Evolutionary conservation across 495 filamentous ascomycete genomes (phyloP).

Genomic region (Penicillium odoratum): DNA sequence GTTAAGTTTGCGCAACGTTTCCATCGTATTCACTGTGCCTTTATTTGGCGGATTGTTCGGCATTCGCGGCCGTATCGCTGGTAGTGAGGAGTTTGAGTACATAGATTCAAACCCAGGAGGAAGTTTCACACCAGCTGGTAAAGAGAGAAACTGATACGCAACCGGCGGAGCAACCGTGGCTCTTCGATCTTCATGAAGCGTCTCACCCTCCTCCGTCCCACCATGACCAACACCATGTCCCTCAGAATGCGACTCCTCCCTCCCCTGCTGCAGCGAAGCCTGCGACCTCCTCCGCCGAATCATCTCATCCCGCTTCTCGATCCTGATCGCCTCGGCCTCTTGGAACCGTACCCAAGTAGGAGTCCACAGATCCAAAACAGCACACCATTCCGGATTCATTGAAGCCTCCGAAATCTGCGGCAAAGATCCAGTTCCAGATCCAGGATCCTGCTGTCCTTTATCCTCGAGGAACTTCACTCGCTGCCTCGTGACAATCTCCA

Average conservation of each 20-base stretch:
- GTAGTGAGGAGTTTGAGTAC: constrained; percentile 21
- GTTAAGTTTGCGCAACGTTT: constrained; percentile 41
- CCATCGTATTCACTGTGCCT: constrained; percentile 35
- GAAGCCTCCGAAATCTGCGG: constrained; percentile 24
- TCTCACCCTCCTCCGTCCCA: background rate
- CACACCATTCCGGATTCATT: constrained; percentile 44
- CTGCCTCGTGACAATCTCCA: constrained; percentile 47
- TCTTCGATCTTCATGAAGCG: background rate
- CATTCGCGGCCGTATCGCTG: background rate
- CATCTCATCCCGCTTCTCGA: constrained; percentile 45
- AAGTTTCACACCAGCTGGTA: constrained; percentile 25
- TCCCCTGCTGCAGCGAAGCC: background rate
- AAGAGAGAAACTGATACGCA: background rate
- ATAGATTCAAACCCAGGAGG: constrained; percentile 43
- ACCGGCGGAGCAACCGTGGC: no score
- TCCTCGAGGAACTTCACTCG: constrained; percentile 45
- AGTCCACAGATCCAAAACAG: constrained; percentile 44
- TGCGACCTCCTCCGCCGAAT: constrained; percentile 10
- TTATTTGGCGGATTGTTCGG: constrained; percentile 9
- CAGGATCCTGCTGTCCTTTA: background rate
- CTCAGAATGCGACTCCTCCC: background rate
- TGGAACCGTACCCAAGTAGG: constrained; percentile 48
- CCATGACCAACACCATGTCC: no score
- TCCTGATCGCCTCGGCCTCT: constrained; percentile 38
- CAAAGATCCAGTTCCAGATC: background rate